Percentiles rank a stretch among this genome's conserved stretches.
Evolutionary conservation across 257 asterid species (phyloP).

Genomic region (Nicotiana attenuata): DNA sequence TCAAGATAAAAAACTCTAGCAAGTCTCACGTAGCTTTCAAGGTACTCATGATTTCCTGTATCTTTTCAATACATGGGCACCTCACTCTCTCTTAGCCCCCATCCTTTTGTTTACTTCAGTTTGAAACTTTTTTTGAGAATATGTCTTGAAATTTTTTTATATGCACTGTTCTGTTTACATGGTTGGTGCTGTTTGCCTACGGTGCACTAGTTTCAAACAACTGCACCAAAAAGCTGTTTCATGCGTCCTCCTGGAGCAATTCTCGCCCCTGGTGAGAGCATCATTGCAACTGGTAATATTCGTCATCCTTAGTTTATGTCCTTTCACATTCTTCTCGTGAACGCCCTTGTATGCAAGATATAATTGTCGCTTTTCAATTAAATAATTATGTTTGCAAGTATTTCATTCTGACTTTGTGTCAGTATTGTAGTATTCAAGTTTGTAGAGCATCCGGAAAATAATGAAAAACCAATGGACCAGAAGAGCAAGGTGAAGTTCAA

Average conservation of each 20-base stretch:
- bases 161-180: slow-evolving; percentile 9
- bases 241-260: slow-evolving; percentile 98
- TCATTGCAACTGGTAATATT: slow-evolving; percentile 79
- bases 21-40: slow-evolving; percentile 92
- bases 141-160: neutral
- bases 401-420: slow-evolving; percentile 20
- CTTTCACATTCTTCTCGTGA: neutral
- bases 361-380: neutral
- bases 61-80: neutral
- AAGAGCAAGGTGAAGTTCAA: slow-evolving; percentile 90
- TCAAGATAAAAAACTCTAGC: slow-evolving; percentile 84
- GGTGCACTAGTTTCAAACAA: slow-evolving; percentile 78
- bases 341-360: neutral
- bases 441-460: slow-evolving; percentile 88
- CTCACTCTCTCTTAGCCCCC: neutral
- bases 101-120: neutral
- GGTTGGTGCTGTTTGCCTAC: slow-evolving; percentile 17
- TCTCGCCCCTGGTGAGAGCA: slow-evolving; percentile 88
- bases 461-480: slow-evolving; percentile 88
- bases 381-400: neutral
- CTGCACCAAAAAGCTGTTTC: slow-evolving; percentile 95
- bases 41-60: slow-evolving; percentile 30
- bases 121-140: neutral
- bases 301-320: neutral
- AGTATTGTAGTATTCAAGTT: slow-evolving; percentile 75